Evolutionary conservation across 495 filamentous ascomycete genomes (phyloP), one percentile per base, ranked within the genome.

Genomic region (Friedmanniomyces simplex): DNA sequence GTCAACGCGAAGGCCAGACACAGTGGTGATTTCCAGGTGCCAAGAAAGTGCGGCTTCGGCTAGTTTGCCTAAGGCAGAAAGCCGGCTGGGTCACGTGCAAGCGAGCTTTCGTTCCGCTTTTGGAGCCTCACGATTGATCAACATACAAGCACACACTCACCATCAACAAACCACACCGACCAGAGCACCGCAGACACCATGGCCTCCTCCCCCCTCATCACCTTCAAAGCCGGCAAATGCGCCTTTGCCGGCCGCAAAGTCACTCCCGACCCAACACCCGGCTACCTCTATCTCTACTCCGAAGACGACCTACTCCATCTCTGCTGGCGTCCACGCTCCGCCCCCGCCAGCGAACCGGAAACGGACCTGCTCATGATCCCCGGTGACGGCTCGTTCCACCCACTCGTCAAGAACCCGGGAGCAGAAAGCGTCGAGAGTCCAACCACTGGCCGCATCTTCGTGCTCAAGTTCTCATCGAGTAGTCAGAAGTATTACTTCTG

Each of bases 281-380:
- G 94, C 57, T 93, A 93, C 71, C 82, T 97, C 68, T 99, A 94
- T 69, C 84, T 99, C 54, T 96, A 90, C 73, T 77, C 78, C 46
- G 91, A 95, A 78, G 93, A 96, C 80, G 94, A 96, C 1, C 79
- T 97, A 43, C 77, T 91, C 63, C 91, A 96, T 75, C 94, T 99
- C 72, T 97, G 91, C 79, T 99, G 94, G 94, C 87, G 91, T 51
- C 75, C 80, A 11, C 78, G 83, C 42, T 79, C 73, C 66, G 75
- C 78, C 51, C 77, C 81, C 26, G 71, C 82, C 62, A 76, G 81
- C 50, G 74, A 87, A 52, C 84, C 88, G 37, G 85, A 91, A 48
- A 70, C 91, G 36, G 88, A 96, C 67, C 77, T 95, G 43, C 78
- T 93, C 58, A 95, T 93, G 85, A 79, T 96, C 41, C 90, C 94